These are phyloP conservation scores for Paxillus involutus DNA, from an alignment of 768 basidiomycete species.

Conservation along the genomic window DNA sequence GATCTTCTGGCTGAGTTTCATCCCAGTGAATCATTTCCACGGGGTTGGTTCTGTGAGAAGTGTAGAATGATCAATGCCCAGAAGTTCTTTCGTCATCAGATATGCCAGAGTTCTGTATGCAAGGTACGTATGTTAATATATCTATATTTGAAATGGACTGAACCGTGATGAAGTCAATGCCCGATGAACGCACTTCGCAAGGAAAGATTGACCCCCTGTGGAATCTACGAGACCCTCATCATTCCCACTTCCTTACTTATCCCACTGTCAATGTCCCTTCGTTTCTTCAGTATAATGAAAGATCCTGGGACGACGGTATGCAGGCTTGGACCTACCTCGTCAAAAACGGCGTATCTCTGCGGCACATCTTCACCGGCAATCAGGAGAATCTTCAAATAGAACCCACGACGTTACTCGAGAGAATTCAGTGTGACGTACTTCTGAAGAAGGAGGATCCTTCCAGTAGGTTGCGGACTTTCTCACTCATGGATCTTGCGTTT, in stretches of 20 bases:
- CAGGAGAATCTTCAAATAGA: conserved; percentile 36
- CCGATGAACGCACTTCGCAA: neutral
- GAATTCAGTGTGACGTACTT: conserved; percentile 37
- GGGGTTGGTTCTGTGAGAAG: conserved; percentile 47
- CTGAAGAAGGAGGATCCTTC: conserved; percentile 17
- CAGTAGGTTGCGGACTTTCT: conserved; percentile 16
- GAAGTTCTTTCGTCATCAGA: conserved; percentile 43
- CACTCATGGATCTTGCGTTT: conserved; percentile 2
- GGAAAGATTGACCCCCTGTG: conserved; percentile 22
- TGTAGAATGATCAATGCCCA: conserved; percentile 54
- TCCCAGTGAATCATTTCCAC: conserved; percentile 35
- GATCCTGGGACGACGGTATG: conserved; percentile 32
- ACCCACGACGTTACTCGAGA: conserved; percentile 36
- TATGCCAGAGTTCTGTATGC: conserved; percentile 43
- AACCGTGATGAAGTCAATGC: conserved; percentile 11
- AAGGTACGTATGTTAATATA: conserved; percentile 27
- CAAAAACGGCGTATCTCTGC: conserved; percentile 25
- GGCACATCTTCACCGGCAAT: conserved; percentile 54
- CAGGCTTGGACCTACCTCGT: conserved; percentile 24
- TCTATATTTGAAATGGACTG: conserved; percentile 2
- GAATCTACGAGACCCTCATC: conserved; percentile 21
- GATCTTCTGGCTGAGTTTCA: conserved; percentile 30
- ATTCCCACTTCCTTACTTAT: conserved; percentile 9
- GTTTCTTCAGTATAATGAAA: conserved; percentile 9
- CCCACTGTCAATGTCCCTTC: conserved; percentile 20